Evolutionary conservation across 2,329 filamentous ascomycete genomes (phyloP), one percentile per base, ranked within the genome.

Genomic region (Neonectria magnoliae): DNA sequence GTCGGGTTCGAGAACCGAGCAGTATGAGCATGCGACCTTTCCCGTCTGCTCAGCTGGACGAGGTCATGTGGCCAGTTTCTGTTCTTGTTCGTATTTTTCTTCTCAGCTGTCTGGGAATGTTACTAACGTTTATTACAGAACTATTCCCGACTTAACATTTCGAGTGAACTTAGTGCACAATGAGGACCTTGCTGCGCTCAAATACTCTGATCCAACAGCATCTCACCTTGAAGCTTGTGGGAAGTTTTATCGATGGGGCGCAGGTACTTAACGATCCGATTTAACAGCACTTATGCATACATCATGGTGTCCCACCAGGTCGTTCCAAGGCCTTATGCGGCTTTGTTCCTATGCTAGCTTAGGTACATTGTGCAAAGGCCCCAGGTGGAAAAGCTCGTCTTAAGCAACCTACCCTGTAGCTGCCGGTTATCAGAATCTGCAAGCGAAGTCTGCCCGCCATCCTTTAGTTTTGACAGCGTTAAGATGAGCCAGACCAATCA

Each of bases 21-120:
- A 54, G 57, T 50, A 25, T 55, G 56, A 36, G 33, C 61, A 64
- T 60, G 51, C 56, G 56, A 60, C 61, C 61, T 48, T 36, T 59
- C 61, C 56, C 57, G 27, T 56, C 31, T 56, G 61, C 56, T 56
- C 61, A 64, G 42, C 56, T 50, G 51, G 45, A 51, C 41, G 44
- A 56, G 27, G 51, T 64, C 61, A 44, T 50, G 56, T 64, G 61
- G 54, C 22, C 51, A 18, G 25, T 36, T 56, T 36, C 27, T 55
- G 36, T 48, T 57, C 48, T 41, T 41, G 45, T 64, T 56, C 56
- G 51, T 64, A 56, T 48, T 38, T 6, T 3, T 38, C 2, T 38
- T 50, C 8, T 31, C 18, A 14, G n/a, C 22, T 25, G n/a, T 29
- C 13, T 11, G n/a, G 29, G 33, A 58, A 51, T 38, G 27, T 51